Conservation (phyloP, 352 stramenopile species). For the Pythium phragmitis region DNA sequence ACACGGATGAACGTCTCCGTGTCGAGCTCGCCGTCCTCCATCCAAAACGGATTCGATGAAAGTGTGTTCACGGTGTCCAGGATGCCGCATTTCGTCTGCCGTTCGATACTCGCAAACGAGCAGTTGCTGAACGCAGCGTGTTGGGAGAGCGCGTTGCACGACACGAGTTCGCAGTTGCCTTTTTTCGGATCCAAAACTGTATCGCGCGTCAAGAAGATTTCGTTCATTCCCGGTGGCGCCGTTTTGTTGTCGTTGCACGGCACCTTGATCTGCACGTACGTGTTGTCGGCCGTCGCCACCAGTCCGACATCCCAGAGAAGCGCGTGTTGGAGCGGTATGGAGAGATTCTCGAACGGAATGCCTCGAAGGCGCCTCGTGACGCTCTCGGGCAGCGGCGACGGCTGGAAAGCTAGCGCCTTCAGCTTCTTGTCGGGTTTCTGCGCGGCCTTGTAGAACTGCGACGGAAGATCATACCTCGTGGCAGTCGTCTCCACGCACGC, state of each 20-base stretch:
- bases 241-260: conserved; percentile 15
- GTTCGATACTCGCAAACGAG: conserved; percentile 6
- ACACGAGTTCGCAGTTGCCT: conserved; percentile 17
- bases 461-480: conserved; percentile 15
- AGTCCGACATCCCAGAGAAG: conserved; percentile 27
- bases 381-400: conserved; percentile 13
- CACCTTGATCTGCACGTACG: conserved; percentile 24
- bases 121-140: conserved; percentile 21
- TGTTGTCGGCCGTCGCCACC: conserved; percentile 9
- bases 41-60: conserved; percentile 22
- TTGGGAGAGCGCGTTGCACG: conserved; percentile 21
- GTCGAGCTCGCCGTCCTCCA: conserved; percentile 26
- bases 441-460: conserved; percentile 26
- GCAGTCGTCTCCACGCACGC: background rate
- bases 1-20: conserved; percentile 14
- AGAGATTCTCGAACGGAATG: conserved; percentile 13
- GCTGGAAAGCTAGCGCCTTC: conserved; percentile 3
- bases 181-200: conserved; percentile 12
- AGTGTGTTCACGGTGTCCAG: conserved; percentile 3
- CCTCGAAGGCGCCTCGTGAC: conserved; percentile 12
- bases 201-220: conserved; percentile 25
- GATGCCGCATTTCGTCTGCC: conserved; percentile 22
- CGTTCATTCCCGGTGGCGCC: conserved; percentile 3
- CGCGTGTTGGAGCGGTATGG: conserved; percentile 20
- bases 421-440: conserved; percentile 10